Percentiles rank a stretch among this genome's conserved stretches.
Evolutionary conservation across 805 yeast genomes (phyloP).

Genomic region (Priceomyces medius): DNA sequence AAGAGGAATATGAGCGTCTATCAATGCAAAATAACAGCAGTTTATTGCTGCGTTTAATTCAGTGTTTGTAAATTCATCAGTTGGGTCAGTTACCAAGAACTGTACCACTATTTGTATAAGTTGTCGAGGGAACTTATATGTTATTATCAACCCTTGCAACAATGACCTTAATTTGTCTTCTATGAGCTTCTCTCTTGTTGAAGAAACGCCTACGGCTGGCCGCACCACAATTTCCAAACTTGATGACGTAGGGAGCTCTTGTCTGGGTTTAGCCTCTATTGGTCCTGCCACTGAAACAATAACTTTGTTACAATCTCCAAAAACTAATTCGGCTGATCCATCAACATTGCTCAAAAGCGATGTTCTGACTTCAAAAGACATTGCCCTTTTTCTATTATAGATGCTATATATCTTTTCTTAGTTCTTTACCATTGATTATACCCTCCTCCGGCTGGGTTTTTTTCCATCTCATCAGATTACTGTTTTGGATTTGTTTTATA

Average conservation of each 20-base stretch:
- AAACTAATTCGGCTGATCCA: slow-evolving; percentile 67
- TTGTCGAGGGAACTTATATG: slow-evolving; percentile 75
- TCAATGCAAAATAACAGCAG: slow-evolving; percentile 67
- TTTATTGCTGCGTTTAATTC: slow-evolving; percentile 73
- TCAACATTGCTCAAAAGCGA: slow-evolving; percentile 60
- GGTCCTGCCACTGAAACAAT: slow-evolving; percentile 88
- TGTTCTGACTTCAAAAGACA: slow-evolving; percentile 20
- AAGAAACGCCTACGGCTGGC: slow-evolving; percentile 75
- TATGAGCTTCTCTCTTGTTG: slow-evolving; percentile 70
- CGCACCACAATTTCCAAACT: slow-evolving; percentile 75
- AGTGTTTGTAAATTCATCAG: slow-evolving; percentile 34
- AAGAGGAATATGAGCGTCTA: slow-evolving; percentile 78
- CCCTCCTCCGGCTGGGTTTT: slow-evolving; percentile 2
- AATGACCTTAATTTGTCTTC: slow-evolving; percentile 70
- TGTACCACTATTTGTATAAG: slow-evolving; percentile 45
- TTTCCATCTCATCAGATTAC: slow-evolving; percentile 7
- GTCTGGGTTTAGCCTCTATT: slow-evolving; percentile 76
- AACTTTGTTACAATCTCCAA: slow-evolving; percentile 51
- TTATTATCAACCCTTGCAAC: slow-evolving; percentile 57
- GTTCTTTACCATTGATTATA: slow-evolving; percentile 3
- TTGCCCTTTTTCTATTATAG: background rate
- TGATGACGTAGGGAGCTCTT: slow-evolving; percentile 78
- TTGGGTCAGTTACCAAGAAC: slow-evolving; percentile 30
- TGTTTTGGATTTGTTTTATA: too few relatives aligned
- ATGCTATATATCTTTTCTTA: too few relatives aligned